Evolutionary conservation across 176 grass and related monocot species (phyloP).

Genomic region (maize (Zea mays)): Zm-B73-REFERENCE-NAM-5.0 NC_050105.1:101928501-101929000

Average conservation of each 20-base stretch:
- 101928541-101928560: background rate
- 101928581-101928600: background rate
- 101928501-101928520: background rate
- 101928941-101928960: slow-evolving; percentile 22
- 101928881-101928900: background rate
- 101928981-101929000: background rate
- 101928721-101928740: slow-evolving; percentile 21
- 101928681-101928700: slow-evolving; percentile 1
- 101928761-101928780: slow-evolving; percentile 75
- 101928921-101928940: background rate
- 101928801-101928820: slow-evolving; percentile 75
- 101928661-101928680: slow-evolving; percentile 11
- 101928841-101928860: slow-evolving; percentile 94
- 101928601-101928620: background rate
- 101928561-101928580: background rate
- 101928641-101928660: background rate
- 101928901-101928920: background rate
- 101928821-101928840: slow-evolving; percentile 87
- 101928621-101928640: background rate
- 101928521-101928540: background rate
- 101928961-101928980: slow-evolving; percentile 24
- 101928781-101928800: slow-evolving; percentile 62
- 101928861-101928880: slow-evolving; percentile 48
- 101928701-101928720: background rate
- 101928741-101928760: slow-evolving; percentile 28